phyloP scores from a whole-genome alignment of 2,329 filamentous ascomycete species.

The Penicillium sp. region DNA sequence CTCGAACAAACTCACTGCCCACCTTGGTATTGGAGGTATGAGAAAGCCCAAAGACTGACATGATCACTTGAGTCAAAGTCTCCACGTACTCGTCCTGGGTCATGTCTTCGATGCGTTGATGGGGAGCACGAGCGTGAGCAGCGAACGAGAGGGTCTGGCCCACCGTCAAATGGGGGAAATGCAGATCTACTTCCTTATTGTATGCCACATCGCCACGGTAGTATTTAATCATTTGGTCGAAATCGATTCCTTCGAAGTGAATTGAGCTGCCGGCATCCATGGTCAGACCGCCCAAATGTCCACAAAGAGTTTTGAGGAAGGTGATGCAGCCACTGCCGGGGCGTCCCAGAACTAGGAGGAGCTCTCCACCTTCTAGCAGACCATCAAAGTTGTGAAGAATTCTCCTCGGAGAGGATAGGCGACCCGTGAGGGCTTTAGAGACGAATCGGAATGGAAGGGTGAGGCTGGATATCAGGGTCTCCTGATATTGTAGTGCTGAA shows the following conservation, averaged over 20 bases:
- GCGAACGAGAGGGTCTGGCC: constrained; percentile 79
- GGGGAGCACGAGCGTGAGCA: constrained; percentile 63
- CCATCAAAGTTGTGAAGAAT: constrained; percentile 41
- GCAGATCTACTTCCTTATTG: constrained; percentile 41
- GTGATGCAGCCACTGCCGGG: constrained; percentile 69
- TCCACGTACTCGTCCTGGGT: constrained; percentile 42
- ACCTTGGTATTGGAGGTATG: constrained; percentile 57
- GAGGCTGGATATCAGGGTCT: constrained; percentile 33
- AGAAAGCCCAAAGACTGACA: constrained; percentile 40
- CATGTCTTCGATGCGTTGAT: constrained; percentile 22
- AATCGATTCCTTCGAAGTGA: constrained; percentile 71
- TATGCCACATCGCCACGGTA: constrained; percentile 41
- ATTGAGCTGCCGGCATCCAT: constrained; percentile 61
- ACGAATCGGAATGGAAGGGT: constrained; percentile 42
- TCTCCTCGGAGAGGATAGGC: constrained; percentile 39
- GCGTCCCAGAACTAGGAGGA: constrained; percentile 47
- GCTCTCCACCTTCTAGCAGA: constrained; percentile 55
- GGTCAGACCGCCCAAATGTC: constrained; percentile 62
- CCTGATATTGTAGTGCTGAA: constrained; percentile 33
- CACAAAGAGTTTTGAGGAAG: constrained; percentile 80
- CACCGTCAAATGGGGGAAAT: constrained; percentile 69
- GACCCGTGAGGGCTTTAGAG: constrained; percentile 27
- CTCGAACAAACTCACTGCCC: constrained; percentile 60
- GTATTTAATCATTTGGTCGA: constrained; percentile 73
- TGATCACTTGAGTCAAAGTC: constrained; percentile 49